Conservation (phyloP, 352 stramenopile genomes). For the Peronospora tabacina region DNA sequence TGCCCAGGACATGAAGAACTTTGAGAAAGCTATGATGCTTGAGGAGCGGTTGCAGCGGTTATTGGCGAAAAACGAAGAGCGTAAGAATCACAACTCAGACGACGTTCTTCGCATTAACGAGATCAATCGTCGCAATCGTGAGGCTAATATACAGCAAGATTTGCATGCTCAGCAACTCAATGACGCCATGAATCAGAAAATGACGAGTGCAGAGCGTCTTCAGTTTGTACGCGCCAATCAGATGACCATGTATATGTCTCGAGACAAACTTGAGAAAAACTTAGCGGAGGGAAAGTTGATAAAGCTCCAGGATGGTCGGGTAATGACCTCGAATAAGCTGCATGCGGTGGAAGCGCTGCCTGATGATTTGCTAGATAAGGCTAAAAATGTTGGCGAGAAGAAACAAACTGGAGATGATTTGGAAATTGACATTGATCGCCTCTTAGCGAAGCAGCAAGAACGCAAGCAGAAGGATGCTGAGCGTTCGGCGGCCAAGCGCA, state of each 20-base stretch:
- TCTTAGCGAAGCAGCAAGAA: conserved; percentile 65
- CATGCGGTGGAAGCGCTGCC: conserved; percentile 75
- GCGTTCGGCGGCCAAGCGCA: conserved; percentile 36
- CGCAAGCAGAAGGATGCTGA: conserved; percentile 48
- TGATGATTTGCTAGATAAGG: conserved; percentile 58
- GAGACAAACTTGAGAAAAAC: conserved; percentile 79
- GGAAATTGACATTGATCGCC: conserved; percentile 70
- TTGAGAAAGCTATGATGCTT: conserved; percentile 71
- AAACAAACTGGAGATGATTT: conserved; percentile 25
- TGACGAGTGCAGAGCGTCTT: conserved; percentile 75
- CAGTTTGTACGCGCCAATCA: conserved; percentile 80
- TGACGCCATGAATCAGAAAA: conserved; percentile 62
- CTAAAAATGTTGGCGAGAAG: conserved; percentile 33
- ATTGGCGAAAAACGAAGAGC: conserved; percentile 56
- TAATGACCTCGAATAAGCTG: conserved; percentile 83
- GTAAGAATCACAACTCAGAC: conserved; percentile 67
- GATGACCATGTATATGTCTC: conserved; percentile 81
- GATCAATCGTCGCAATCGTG: conserved; percentile 78
- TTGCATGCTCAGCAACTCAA: conserved; percentile 68
- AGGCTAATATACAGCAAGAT: conserved; percentile 77
- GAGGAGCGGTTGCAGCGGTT: conserved; percentile 60
- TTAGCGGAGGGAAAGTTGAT: conserved; percentile 69
- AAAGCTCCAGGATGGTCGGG: conserved; percentile 55
- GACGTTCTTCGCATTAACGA: conserved; percentile 80
- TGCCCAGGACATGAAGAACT: conserved; percentile 83